These are phyloP conservation scores for Malassezia globosa DNA, from an alignment of 1,284 basidiomycete species.

Conservation along the genomic window DNA sequence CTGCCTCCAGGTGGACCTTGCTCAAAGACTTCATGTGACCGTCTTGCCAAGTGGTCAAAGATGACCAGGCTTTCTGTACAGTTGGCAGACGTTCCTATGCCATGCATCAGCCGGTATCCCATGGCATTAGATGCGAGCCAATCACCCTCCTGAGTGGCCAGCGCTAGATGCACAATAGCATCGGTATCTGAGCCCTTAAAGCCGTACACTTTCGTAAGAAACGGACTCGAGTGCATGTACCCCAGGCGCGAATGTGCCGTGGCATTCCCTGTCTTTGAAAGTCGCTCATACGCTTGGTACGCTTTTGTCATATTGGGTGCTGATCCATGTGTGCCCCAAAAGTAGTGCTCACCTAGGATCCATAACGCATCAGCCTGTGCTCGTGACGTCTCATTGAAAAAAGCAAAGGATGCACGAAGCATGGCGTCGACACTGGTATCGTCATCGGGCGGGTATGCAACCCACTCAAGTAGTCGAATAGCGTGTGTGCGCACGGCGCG, in stretches of 20 bases:
- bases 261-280: constrained; percentile 32
- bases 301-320: constrained; percentile 28
- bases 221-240: constrained; percentile 29
- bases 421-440: constrained; percentile 9
- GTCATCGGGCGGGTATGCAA: constrained; percentile 20
- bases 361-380: constrained; percentile 34
- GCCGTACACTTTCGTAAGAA: neutral
- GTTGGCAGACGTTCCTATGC: constrained; percentile 63
- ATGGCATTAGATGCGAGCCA: constrained; percentile 81
- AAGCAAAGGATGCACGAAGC: neutral
- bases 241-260: constrained; percentile 40
- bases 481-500: constrained; percentile 13
- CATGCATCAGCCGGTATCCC: constrained; percentile 88
- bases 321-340: constrained; percentile 44
- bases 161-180: constrained; percentile 83
- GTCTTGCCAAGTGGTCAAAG: constrained; percentile 31
- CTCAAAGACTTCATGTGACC: constrained; percentile 59
- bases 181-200: constrained; percentile 28
- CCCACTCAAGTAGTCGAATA: constrained; percentile 21
- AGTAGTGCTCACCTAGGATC: constrained; percentile 37
- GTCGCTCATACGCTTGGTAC: constrained; percentile 26
- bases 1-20: constrained; percentile 82
- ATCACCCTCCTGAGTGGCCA: constrained; percentile 75
- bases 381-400: neutral
- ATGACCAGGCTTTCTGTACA: constrained; percentile 50